Base-by-base conservation (phyloP, 371 early-diverging fungal species). In the Rhizopus arrhizus region DNA sequence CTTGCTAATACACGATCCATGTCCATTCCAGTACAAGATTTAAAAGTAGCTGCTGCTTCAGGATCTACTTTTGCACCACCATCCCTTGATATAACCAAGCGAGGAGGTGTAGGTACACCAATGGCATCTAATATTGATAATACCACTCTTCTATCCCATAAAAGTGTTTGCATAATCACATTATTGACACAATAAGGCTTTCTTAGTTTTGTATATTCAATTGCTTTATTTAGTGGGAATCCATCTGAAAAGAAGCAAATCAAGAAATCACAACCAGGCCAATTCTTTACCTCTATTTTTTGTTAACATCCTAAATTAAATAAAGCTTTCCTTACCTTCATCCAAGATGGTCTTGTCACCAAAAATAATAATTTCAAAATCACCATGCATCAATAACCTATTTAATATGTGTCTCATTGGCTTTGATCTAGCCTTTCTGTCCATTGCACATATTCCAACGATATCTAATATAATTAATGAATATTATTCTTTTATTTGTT, bases 391-490 rank as follows among this genome's bases (percentile, higher is more conserved):
- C 16, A 94, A 62, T 34, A 98, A 69, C 16, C 93, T 81, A 69
- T 93, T 88, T n/a, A 98, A 78, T 58, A 98, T 95, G 73, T 94
- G 92, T 34, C 93, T 83, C 99, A 98, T 98, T n/a, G 96, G 96
- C 66, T 95, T 96, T 16, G 96, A 95, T 42, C 95, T 85, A 11
- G 96, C 93, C 80, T 97, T 97, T 61, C 83, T 89, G 70, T 95
- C 96, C 90, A 95, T 89, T 3, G 96, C 95, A 66, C 95, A 95
- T 10, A 97, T 86, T 6, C 96, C 97, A 34, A 97, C 85, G 36
- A 87, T 82, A 65, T 82, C 89, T 89, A 54, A n/a, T 5, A 43
- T 15, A 4, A 43, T 9, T 0, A n/a, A 43, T 43, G 5, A 11
- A 43, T 13, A 43, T n/a, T 13, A 43, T 9, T 43, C 12, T 9